phyloP scores from a whole-genome alignment of 352 stramenopile species.

The Blastocystis sp. region DNA sequence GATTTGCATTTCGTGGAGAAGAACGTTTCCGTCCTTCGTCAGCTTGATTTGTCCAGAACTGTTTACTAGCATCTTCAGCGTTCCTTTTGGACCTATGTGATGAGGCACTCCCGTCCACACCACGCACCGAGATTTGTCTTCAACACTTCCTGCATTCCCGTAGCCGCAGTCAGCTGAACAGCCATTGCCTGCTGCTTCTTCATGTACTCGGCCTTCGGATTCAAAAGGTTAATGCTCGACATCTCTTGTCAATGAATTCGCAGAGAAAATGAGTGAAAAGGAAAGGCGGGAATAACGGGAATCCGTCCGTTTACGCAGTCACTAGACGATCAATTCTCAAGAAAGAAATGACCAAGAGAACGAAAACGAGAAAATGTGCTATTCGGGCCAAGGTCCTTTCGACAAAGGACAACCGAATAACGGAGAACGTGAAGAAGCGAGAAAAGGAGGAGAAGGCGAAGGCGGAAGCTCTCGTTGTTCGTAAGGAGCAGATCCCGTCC shows the following conservation, averaged over 20 bases:
- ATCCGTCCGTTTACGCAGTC: background rate
- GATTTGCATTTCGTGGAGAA: conserved; percentile 99
- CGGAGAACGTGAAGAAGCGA: conserved; percentile 68
- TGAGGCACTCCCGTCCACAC: conserved; percentile 7
- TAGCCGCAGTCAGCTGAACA: conserved; percentile 91
- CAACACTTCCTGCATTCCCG: conserved; percentile 85
- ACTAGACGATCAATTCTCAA: too few relatives aligned
- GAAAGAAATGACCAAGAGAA: conserved; percentile 84
- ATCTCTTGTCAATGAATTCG: background rate
- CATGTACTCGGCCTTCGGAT: conserved; percentile 90
- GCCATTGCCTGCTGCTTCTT: conserved; percentile 81
- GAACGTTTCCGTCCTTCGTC: conserved; percentile 96
- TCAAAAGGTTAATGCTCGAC: conserved; percentile 64
- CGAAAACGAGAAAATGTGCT: conserved; percentile 93
- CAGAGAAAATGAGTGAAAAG: background rate
- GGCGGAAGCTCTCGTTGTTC: conserved; percentile 76
- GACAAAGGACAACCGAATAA: conserved; percentile 89
- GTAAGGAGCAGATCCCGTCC: conserved; percentile 89
- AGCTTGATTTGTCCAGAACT: conserved; percentile 97
- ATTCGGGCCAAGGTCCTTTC: conserved; percentile 94
- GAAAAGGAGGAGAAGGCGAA: conserved; percentile 73
- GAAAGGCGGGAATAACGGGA: background rate
- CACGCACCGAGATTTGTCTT: conserved; percentile 77
- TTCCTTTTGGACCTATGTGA: conserved; percentile 80
- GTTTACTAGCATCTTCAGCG: conserved; percentile 97